phyloP scores from a whole-genome alignment of 148 eudicot genomes.

The Chenopodium suecicum region DNA sequence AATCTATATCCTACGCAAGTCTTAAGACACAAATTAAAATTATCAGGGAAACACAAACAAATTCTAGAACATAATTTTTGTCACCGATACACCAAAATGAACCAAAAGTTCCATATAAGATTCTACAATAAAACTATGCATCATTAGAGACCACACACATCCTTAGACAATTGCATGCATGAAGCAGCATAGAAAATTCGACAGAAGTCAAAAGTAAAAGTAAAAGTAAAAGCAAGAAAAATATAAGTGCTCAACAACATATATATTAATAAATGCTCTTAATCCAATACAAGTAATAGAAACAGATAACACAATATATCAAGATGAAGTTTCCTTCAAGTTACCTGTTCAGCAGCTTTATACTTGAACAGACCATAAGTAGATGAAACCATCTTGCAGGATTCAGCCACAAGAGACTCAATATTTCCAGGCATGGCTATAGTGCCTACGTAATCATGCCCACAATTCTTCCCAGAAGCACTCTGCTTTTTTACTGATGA shows the following conservation, averaged over 20 bases:
- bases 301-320: not conserved
- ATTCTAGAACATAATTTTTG: not conserved
- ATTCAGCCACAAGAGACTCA: conserved; percentile 70
- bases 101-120: too few species aligned
- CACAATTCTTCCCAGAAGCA: conserved; percentile 33
- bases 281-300: not conserved
- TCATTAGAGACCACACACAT: not conserved
- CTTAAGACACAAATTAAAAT: not conserved
- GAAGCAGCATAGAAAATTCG: not conserved
- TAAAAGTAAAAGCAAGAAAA: not conserved
- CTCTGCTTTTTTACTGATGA: conserved; percentile 47
- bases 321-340: not conserved
- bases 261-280: not conserved
- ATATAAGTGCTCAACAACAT: not conserved
- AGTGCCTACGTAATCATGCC: conserved; percentile 36
- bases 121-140: not conserved
- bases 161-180: too few species aligned
- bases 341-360: conserved; percentile 91
- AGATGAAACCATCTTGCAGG: conserved; percentile 75
- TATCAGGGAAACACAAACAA: not conserved
- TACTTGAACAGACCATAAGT: conserved; percentile 79
- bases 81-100: not conserved
- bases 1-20: not conserved
- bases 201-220: not conserved
- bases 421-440: conserved; percentile 48